These are phyloP conservation scores for Aspergillus indologenus DNA, from an alignment of 495 filamentous ascomycete species.

Conservation along the genomic window DNA sequence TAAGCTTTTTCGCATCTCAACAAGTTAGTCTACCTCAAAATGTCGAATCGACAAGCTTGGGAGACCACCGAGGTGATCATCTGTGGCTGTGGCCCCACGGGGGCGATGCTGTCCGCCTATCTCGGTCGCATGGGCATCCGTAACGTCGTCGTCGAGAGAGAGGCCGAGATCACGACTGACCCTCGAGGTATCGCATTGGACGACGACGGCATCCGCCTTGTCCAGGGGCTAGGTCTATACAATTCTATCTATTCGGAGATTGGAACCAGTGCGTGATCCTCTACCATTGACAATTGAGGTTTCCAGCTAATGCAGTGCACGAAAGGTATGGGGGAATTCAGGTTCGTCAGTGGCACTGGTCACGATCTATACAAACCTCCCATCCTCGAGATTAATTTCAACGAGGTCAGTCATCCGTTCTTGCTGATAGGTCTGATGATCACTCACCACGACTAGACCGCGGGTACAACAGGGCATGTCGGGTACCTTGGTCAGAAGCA, in stretches of 20 bases:
- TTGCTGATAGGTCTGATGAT: not conserved
- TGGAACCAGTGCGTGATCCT: conserved; percentile 25
- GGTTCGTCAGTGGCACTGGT: conserved; percentile 26
- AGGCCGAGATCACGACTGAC: conserved; percentile 44
- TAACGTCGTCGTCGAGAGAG: conserved; percentile 44
- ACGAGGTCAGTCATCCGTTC: conserved; percentile 19
- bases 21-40: not conserved
- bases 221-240: conserved; percentile 45
- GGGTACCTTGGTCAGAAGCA: conserved; percentile 37
- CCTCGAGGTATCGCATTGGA: conserved; percentile 51
- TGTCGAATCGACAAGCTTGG: not conserved
- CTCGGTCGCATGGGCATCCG: conserved; percentile 23
- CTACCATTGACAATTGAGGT: no score
- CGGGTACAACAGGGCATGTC: conserved; percentile 34
- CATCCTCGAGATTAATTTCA: conserved; percentile 29
- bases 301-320: not conserved
- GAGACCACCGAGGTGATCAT: conserved; percentile 40
- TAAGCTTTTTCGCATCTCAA: no score
- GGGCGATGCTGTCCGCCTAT: conserved; percentile 37
- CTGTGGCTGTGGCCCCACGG: conserved; percentile 38
- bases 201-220: conserved; percentile 47
- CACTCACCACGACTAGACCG: conserved; percentile 18
- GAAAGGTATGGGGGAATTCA: conserved; percentile 27
- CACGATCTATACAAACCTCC: conserved; percentile 19
- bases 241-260: conserved; percentile 35